Evolutionary conservation across 2,329 filamentous ascomycete species (phyloP), one percentile per base, ranked within the genome.

Genomic region (Bisporella sp.): DNA sequence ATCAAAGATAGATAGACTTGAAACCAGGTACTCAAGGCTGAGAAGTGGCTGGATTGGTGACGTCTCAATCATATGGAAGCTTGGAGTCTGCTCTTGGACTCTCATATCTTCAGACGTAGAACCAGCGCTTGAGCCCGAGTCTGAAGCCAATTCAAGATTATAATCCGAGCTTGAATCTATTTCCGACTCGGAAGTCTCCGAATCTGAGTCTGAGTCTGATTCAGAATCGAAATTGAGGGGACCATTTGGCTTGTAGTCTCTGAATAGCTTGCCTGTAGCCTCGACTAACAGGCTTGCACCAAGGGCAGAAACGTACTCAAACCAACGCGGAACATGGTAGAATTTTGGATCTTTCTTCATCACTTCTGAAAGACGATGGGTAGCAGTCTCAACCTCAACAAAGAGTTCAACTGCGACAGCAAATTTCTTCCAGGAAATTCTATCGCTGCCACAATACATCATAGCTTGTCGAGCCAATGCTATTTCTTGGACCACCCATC

Each of bases 401-500:
- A 71, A 69, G 1, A 71, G 59, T 41, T 65, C 62, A 5, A 71
- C 66, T 1, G 69, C 68, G 9, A 65, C 62, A 1, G 68, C 65
- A 45, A 72, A 68, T 2, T 67, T 56, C 5, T 59, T 50, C 69
- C 69, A 72, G 0, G 49, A 41, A 5, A 71, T 62, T 3, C 44
- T 47, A 9, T 67, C 57, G 5, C 45, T 30, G 5, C 69, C 69
- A 51, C 69, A 71, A 41, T 67, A 62, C 2, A 72, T 53, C 1
- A 52, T 56, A 8, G 65, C 68, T 3, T 54, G 50, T 29, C 52
- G 49, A 1, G 69, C 66, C 4, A 71, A 52, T 0, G 66, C 64
- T 28, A 71, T 65, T 47, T 71, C 69, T 47, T 71, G 68, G 0
- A 71, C 61, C 1, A 71, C 63, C 69, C 68, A 70, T 0, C 66